Evolutionary conservation across 2,329 filamentous ascomycete genomes (phyloP).

Genomic region (Colletotrichum kahawae): DNA sequence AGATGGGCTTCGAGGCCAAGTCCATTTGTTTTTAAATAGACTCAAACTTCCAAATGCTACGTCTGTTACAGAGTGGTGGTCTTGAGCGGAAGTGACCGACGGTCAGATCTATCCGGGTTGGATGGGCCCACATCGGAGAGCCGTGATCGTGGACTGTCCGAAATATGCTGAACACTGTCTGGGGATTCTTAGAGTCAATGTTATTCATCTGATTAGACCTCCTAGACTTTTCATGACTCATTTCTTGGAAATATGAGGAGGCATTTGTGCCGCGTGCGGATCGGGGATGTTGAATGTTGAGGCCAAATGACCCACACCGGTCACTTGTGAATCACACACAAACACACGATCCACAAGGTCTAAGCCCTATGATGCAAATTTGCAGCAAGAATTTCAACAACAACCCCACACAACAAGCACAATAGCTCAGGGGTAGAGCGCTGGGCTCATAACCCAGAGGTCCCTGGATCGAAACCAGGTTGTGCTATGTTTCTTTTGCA

Average conservation of each 20-base stretch:
- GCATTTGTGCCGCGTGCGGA: not conserved
- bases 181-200: not conserved
- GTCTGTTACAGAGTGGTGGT: not conserved
- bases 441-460: constrained; percentile 21
- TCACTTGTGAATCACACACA: not conserved
- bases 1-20: fast-evolving
- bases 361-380: not conserved
- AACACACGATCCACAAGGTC: not conserved
- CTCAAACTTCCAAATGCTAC: not conserved
- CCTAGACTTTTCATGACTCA: not conserved
- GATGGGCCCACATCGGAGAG: not conserved
- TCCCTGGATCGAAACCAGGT: constrained; percentile 18
- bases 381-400: fast-evolving
- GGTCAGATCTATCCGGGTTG: not conserved
- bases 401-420: not conserved
- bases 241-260: not conserved
- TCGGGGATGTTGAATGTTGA: not conserved
- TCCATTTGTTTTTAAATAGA: not conserved
- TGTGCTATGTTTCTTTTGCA: not conserved
- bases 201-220: not conserved
- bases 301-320: not conserved
- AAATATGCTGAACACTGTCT: not conserved
- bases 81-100: not conserved
- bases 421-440: constrained; percentile 21
- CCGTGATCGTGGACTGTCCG: not conserved